Percentiles rank a stretch among this genome's conserved stretches.
These are phyloP conservation scores for Irineochytrium annulatum DNA, from an alignment of 192 early-diverging fungal genomes.

Conservation along the genomic window DNA sequence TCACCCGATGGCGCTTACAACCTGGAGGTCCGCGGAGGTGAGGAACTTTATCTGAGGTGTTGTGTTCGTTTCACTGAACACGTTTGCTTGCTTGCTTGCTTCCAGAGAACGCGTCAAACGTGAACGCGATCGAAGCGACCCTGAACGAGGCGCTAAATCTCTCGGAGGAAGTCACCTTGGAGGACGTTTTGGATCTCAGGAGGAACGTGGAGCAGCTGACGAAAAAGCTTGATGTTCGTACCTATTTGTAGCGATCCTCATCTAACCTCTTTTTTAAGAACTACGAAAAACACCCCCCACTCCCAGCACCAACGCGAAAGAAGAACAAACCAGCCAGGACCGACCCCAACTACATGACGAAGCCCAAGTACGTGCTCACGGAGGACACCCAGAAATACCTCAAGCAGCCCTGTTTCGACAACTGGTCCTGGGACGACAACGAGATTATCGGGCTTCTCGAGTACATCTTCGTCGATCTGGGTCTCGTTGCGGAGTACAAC, in stretches of 20 bases:
- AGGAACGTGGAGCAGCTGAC: conserved; percentile 7
- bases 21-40: conserved; percentile 16
- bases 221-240: conserved; percentile 6
- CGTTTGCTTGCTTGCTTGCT: not conserved
- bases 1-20: conserved; percentile 6
- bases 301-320: conserved; percentile 1
- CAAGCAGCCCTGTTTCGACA: conserved; percentile 39
- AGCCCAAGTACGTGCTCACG: conserved; percentile 21
- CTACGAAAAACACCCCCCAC: not conserved
- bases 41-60: not conserved
- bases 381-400: conserved; percentile 30
- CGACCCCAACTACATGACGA: conserved; percentile 10
- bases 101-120: too few relatives aligned
- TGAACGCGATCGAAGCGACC: not conserved
- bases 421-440: conserved; percentile 39
- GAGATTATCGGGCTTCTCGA: conserved; percentile 38
- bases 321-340: conserved; percentile 4
- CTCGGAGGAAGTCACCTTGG: not conserved
- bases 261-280: not conserved
- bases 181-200: not conserved
- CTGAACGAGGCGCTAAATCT: not conserved
- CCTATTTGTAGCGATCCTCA: not conserved
- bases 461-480: conserved; percentile 43
- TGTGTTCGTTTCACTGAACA: not conserved
- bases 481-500: conserved; percentile 35